phyloP scores from a whole-genome alignment of 2,329 filamentous ascomycete species.

The Diaporthe citrichinensis region DNA sequence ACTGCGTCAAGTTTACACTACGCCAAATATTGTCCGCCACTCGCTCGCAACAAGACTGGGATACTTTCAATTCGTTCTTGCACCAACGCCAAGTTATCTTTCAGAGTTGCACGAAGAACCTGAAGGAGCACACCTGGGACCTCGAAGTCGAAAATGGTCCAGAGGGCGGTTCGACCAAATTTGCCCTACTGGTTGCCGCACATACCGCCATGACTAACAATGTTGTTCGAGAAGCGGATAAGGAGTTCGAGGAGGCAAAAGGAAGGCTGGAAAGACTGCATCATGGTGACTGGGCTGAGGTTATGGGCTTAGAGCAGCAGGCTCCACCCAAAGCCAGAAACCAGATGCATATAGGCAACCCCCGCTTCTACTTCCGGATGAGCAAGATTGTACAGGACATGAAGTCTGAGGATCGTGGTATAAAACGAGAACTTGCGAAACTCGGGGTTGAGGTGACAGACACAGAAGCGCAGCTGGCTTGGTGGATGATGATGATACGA shows the following conservation, averaged over 20 bases:
- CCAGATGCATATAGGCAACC: background rate
- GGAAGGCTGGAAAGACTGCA: background rate
- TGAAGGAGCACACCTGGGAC: background rate
- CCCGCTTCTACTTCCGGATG: background rate
- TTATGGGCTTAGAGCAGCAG: background rate
- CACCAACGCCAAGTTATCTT: background rate
- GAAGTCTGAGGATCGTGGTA: background rate
- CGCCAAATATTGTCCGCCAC: background rate
- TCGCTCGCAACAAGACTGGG: background rate
- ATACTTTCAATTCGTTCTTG: background rate
- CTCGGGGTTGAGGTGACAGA: background rate
- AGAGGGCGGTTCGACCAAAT: background rate
- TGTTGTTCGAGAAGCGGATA: background rate
- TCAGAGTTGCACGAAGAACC: background rate
- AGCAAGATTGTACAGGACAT: background rate
- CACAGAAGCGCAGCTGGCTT: background rate
- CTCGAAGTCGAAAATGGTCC: background rate
- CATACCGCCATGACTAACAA: background rate
- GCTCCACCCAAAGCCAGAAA: background rate
- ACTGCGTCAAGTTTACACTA: background rate
- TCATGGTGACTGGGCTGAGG: background rate
- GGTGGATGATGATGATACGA: constrained; percentile 4
- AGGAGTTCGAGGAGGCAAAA: background rate
- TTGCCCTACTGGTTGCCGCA: background rate
- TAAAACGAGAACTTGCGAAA: background rate